Conservation (phyloP, 352 stramenopile species). For the Phytopythium sindhum region DNA sequence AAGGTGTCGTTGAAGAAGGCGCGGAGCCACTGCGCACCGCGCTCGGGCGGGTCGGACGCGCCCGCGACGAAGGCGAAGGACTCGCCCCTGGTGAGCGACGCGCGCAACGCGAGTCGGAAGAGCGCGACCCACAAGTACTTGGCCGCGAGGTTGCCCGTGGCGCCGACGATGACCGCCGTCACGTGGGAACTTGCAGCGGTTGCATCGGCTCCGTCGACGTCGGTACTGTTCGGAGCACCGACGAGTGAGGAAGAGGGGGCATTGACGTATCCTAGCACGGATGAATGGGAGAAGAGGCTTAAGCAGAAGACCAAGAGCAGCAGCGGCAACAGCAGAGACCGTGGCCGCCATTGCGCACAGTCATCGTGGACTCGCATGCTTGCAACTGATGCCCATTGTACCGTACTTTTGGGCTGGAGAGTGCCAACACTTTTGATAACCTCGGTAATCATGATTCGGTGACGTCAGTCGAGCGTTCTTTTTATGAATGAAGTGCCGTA, state of each 20-base stretch:
- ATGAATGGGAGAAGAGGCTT: not conserved
- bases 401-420: not conserved
- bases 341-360: not conserved
- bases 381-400: not conserved
- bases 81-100: conserved; percentile 1
- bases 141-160: conserved; percentile 74
- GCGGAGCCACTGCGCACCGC: conserved; percentile 27
- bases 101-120: conserved; percentile 52
- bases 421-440: not conserved
- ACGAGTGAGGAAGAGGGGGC: not conserved
- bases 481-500: no score
- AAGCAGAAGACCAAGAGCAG: not conserved
- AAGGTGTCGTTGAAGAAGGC: conserved; percentile 37
- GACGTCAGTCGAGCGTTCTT: no score
- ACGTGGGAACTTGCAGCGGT: conserved; percentile 9
- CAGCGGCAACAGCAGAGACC: not conserved
- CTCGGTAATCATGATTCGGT: not conserved
- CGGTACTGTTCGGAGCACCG: not conserved
- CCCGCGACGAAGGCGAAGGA: conserved; percentile 40
- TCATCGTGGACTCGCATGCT: not conserved
- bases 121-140: conserved; percentile 84
- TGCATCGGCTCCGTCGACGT: not conserved
- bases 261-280: not conserved
- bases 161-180: conserved; percentile 55
- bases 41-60: conserved; percentile 25